A percentile compares a stretch with the other conserved stretches of the same genome.
These are phyloP conservation scores for Clitopilus hobsonii DNA, from an alignment of 768 basidiomycete genomes.

Conservation along the genomic window DNA sequence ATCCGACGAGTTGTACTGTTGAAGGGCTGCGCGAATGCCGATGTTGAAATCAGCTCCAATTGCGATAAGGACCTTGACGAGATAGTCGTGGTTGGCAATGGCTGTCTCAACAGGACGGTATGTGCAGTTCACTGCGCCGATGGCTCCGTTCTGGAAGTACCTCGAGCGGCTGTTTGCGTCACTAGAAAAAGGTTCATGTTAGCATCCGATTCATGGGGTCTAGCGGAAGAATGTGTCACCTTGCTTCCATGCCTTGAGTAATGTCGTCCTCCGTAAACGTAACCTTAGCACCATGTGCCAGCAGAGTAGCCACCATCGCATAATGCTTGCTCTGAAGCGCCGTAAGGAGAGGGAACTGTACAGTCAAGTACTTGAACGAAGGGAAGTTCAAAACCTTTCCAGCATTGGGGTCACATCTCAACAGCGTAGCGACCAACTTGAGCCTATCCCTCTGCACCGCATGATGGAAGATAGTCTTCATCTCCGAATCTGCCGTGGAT, in stretches of 20 bases:
- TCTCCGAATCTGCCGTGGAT: slow-evolving; percentile 30
- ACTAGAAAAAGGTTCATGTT: not conserved
- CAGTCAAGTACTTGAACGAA: slow-evolving; percentile 15
- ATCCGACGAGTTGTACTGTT: slow-evolving; percentile 10
- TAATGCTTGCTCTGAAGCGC: slow-evolving; percentile 30
- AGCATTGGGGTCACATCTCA: slow-evolving; percentile 38
- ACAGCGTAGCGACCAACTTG: slow-evolving; percentile 34
- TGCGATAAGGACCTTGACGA: slow-evolving; percentile 31
- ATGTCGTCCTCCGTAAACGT: slow-evolving; percentile 29
- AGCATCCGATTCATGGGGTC: not conserved
- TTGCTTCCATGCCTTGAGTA: slow-evolving; percentile 25
- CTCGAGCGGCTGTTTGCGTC: slow-evolving; percentile 12
- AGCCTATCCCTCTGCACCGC: slow-evolving; percentile 29
- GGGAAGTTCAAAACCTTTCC: slow-evolving; percentile 35
- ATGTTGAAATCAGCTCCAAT: slow-evolving; percentile 31
- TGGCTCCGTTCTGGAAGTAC: slow-evolving; percentile 17
- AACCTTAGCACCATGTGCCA: slow-evolving; percentile 37
- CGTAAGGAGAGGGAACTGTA: slow-evolving; percentile 31
- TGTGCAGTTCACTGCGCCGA: slow-evolving; percentile 20
- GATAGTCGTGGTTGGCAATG: slow-evolving; percentile 28
- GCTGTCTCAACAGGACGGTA: slow-evolving; percentile 34
- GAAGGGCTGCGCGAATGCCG: slow-evolving; percentile 20
- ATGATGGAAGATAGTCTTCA: slow-evolving; percentile 37
- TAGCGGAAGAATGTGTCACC: slow-evolving; percentile 17
- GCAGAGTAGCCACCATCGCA: slow-evolving; percentile 29